These are phyloP conservation scores for Acrocalymma vagum DNA, from an alignment of 2,329 filamentous ascomycete genomes.

Conservation along the genomic window DNA sequence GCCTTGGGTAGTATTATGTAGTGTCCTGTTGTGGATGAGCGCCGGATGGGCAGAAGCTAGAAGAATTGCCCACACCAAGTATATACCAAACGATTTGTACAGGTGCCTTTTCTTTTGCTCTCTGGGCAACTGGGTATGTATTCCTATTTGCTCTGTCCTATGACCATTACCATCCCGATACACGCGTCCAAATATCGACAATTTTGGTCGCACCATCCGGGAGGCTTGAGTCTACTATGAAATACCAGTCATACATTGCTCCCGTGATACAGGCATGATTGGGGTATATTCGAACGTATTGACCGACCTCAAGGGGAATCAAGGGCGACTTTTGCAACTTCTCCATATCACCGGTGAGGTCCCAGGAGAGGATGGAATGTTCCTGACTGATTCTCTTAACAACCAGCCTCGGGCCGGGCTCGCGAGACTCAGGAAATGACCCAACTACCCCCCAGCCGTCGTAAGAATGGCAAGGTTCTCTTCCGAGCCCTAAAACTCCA, in stretches of 20 bases:
- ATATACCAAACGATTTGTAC: too few species aligned
- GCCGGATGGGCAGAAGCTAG: too few species aligned
- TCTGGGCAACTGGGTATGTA: too few species aligned
- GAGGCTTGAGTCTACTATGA: slow-evolving; percentile 76
- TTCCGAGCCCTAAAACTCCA: slow-evolving; percentile 73
- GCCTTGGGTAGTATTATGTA: too few species aligned
- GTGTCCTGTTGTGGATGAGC: too few species aligned
- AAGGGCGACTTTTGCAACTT: too few species aligned
- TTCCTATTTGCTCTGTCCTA: too few species aligned
- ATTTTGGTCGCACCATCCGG: slow-evolving; percentile 61
- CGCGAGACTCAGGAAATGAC: slow-evolving; percentile 59
- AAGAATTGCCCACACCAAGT: too few species aligned
- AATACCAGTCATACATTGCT: slow-evolving; percentile 75
- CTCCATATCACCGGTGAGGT: slow-evolving; percentile 47
- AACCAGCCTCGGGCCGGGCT: slow-evolving; percentile 63
- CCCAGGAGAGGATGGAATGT: slow-evolving; percentile 76
- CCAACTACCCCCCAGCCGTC: slow-evolving; percentile 74
- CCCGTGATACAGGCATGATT: slow-evolving; percentile 84
- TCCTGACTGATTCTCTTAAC: slow-evolving; percentile 79
- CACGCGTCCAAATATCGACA: slow-evolving; percentile 77
- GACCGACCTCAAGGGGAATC: slow-evolving; percentile 64
- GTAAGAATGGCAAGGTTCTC: slow-evolving; percentile 77
- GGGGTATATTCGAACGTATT: slow-evolving; percentile 76
- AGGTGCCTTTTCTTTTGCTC: too few species aligned
- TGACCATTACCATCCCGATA: slow-evolving; percentile 69